Conservation (phyloP, 2,329 filamentous ascomycete genomes). For the Aspergillus terreus region DNA sequence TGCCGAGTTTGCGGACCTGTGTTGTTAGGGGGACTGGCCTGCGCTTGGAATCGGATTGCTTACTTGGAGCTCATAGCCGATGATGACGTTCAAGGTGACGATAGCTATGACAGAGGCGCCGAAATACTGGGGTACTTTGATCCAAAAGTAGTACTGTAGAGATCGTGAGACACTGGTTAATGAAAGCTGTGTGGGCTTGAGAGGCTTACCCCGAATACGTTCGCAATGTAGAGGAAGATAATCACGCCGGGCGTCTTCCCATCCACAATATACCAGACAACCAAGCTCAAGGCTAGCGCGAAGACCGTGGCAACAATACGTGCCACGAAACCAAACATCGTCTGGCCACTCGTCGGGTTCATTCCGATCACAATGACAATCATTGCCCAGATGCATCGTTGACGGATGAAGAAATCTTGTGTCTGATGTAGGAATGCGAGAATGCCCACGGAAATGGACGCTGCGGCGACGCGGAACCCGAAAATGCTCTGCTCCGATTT, state of each 20-base stretch:
- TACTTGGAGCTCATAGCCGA: constrained; percentile 69
- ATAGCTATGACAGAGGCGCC: constrained; percentile 58
- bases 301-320: constrained; percentile 61
- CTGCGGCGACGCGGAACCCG: constrained; percentile 66
- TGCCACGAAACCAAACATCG: constrained; percentile 64
- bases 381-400: constrained; percentile 71
- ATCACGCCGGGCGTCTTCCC: constrained; percentile 60
- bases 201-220: constrained; percentile 48
- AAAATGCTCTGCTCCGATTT: constrained; percentile 63
- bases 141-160: constrained; percentile 56
- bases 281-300: constrained; percentile 58
- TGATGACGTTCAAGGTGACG: constrained; percentile 58
- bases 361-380: constrained; percentile 70
- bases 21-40: neutral
- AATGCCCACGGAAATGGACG: constrained; percentile 67
- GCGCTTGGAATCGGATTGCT: neutral
- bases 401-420: constrained; percentile 62
- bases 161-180: constrained; percentile 1
- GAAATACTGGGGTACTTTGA: constrained; percentile 64
- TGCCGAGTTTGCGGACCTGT: constrained; percentile 51
- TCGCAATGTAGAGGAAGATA: constrained; percentile 65
- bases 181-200: neutral
- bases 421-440: constrained; percentile 62
- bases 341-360: constrained; percentile 64
- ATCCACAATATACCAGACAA: constrained; percentile 70